phyloP scores from a whole-genome alignment of 2,329 filamentous ascomycete species.

The Phaeophleospora eucalypticola region DNA sequence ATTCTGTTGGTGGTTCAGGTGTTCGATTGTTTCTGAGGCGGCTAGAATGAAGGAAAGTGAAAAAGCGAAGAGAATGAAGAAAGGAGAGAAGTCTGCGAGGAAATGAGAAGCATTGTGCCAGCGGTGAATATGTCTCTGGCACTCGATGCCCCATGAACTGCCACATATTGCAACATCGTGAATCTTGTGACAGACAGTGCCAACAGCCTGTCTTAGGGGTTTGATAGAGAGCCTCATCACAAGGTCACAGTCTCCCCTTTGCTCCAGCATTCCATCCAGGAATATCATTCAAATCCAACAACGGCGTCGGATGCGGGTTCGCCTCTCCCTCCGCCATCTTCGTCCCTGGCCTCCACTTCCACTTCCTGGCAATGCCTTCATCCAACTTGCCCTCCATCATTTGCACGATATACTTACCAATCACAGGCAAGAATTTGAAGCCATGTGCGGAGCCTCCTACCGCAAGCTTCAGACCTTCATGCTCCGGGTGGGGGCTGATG shows the following conservation, averaged over 20 bases:
- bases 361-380: slow-evolving; percentile 14
- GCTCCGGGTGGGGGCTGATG: slow-evolving; percentile 6
- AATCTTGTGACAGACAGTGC: no score
- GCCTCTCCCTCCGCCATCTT: slow-evolving; percentile 3
- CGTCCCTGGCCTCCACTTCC: slow-evolving; percentile 14
- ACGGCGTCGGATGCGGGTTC: slow-evolving; percentile 7
- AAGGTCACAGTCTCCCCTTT: background rate
- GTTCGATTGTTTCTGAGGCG: no score
- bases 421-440: slow-evolving; percentile 28
- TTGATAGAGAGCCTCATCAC: background rate
- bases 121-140: no score
- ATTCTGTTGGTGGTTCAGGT: no score
- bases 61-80: no score
- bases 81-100: no score
- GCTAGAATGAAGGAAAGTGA: no score
- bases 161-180: no score
- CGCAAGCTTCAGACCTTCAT: slow-evolving; percentile 20
- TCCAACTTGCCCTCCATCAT: slow-evolving; percentile 11
- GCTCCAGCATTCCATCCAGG: background rate
- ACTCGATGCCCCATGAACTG: no score
- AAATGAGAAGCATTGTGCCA: no score
- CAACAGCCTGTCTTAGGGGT: no score
- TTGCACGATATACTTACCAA: slow-evolving; percentile 25
- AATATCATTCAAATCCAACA: slow-evolving; percentile 5
- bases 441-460: slow-evolving; percentile 28